phyloP scores from a whole-genome alignment of 192 early-diverging fungal genomes.

The Lunasporangiospora selenospora region DNA sequence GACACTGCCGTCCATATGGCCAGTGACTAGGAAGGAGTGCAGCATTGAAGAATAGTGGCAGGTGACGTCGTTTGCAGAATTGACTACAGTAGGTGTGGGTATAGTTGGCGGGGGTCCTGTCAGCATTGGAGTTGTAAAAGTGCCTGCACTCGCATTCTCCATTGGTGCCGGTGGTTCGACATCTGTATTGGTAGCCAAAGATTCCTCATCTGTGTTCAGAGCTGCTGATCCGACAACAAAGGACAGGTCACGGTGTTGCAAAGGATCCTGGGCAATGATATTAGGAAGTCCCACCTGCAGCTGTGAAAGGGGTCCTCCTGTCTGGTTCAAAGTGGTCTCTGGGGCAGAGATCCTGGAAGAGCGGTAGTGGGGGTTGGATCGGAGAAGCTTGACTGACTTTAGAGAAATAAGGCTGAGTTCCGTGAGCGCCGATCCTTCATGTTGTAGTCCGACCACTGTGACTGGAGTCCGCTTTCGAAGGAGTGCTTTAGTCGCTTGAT shows the following conservation, averaged over 20 bases:
- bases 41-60: slow-evolving; percentile 50
- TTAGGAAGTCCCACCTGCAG: no score
- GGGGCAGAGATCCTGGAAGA: no score
- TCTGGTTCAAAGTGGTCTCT: no score
- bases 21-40: slow-evolving; percentile 49
- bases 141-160: no score
- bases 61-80: slow-evolving; percentile 35
- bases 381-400: not conserved
- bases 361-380: slow-evolving; percentile 42
- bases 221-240: slow-evolving; percentile 11
- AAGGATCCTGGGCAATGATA: slow-evolving; percentile 31
- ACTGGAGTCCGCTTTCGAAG: slow-evolving; percentile 16
- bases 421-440: slow-evolving; percentile 36
- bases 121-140: no score
- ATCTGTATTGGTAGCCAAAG: no score
- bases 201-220: no score
- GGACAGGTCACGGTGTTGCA: slow-evolving; percentile 7
- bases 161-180: no score
- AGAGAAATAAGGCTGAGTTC: slow-evolving; percentile 12
- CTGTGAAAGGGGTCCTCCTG: no score
- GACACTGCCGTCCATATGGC: slow-evolving; percentile 55
- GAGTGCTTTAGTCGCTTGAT: not conserved
- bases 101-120: not conserved
- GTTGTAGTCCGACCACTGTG: slow-evolving; percentile 29
- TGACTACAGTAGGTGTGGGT: slow-evolving; percentile 1